Conservation (phyloP, 108 stramenopile species). For the Cyclostephanos invisitatus region DNA sequence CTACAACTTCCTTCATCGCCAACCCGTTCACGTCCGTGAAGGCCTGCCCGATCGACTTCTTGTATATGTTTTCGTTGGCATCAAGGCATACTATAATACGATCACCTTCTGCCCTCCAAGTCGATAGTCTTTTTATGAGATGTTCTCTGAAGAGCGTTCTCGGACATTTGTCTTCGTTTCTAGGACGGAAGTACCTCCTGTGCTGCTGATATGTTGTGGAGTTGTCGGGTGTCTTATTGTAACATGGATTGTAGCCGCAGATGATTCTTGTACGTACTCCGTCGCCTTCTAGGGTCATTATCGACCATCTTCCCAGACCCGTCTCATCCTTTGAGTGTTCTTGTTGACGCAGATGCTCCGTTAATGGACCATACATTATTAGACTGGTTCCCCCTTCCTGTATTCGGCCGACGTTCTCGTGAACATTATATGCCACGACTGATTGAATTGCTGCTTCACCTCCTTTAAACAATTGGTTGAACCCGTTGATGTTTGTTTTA, state of each 20-base stretch:
- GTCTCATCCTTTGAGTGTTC: too few species aligned
- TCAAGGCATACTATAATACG: conserved; percentile 8
- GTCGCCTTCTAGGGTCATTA: not conserved
- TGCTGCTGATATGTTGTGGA: not conserved
- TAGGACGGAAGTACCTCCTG: not conserved
- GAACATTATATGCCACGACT: too few species aligned
- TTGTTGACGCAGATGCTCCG: too few species aligned
- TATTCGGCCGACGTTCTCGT: too few species aligned
- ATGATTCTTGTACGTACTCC: not conserved
- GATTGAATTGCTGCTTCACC: too few species aligned
- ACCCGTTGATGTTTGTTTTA: too few species aligned
- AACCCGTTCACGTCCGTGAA: not conserved
- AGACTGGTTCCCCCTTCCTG: too few species aligned
- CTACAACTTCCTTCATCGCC: conserved; percentile 3
- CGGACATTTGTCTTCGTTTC: not conserved
- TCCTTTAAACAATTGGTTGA: too few species aligned
- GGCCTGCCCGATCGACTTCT: not conserved
- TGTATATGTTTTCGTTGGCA: conserved; percentile 1
- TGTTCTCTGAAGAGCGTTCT: not conserved
- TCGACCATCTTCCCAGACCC: too few species aligned
- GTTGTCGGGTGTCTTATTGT: not conserved
- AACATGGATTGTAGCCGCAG: not conserved
- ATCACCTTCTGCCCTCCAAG: not conserved
- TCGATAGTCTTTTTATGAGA: not conserved
- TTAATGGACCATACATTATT: too few species aligned